phyloP scores from a whole-genome alignment of 768 basidiomycete genomes.

The Kwoniella europaea region DNA sequence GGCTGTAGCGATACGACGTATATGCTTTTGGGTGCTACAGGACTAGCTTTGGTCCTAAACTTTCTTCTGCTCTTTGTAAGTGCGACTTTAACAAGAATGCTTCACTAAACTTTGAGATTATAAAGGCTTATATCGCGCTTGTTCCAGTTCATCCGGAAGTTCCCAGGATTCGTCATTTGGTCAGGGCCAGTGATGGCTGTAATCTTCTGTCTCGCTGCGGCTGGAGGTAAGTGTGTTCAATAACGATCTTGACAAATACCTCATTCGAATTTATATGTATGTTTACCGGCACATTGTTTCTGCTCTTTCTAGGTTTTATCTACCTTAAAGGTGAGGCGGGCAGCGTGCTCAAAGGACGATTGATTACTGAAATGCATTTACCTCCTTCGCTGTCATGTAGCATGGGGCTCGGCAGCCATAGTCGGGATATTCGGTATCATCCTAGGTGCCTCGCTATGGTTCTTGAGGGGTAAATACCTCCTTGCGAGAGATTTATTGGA shows the following conservation, averaged over 20 bases:
- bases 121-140: no score
- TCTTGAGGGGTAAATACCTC: neutral
- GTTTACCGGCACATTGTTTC: no score
- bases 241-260: no score
- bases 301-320: no score
- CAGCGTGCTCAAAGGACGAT: no score
- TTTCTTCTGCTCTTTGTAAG: constrained; percentile 18
- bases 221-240: constrained; percentile 4
- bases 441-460: constrained; percentile 2
- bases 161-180: constrained; percentile 12
- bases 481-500: constrained; percentile 13
- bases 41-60: constrained; percentile 3
- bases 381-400: neutral
- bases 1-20: neutral
- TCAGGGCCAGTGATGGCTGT: neutral
- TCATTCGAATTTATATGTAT: no score
- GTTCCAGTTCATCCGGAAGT: constrained; percentile 8
- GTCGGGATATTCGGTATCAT: neutral
- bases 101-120: no score
- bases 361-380: neutral
- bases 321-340: no score
- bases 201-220: neutral
- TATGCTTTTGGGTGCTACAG: constrained; percentile 15
- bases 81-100: neutral
- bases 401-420: no score